Base-by-base conservation (phyloP, 2,329 filamentous ascomycete species). In the Fusarium mundagurra region DNA sequence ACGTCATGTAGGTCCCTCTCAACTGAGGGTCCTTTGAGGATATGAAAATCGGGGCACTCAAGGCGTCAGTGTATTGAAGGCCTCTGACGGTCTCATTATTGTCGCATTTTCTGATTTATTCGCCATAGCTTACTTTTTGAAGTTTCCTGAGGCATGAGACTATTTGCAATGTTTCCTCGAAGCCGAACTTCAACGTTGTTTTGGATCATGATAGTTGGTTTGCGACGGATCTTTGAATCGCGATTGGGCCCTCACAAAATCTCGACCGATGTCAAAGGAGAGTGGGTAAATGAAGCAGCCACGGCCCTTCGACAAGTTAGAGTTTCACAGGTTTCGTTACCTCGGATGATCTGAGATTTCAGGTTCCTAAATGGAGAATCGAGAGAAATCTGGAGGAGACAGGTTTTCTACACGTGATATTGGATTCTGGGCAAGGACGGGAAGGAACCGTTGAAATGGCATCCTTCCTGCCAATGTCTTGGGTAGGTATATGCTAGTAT, bases 1-100 rank as follows among this genome's bases (percentile, higher is more conserved):
- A 78, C 76, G 76, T 78, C 76, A 78, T 76, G 59, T 36, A 69
- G 24, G 43, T 41, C 12, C 22, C 38, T 43, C 18, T 20, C 20
- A 54, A 48, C 14, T 44, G 66, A 63, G 34, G 55, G 67, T 55
- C 47, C 34, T 64, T 64, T n/a, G 51, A 54, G 61, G 53, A 39
- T 69, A 65, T 71, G 58, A 76, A 69, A 77, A 76, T 44, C 41
- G 73, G 74, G 69, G 68, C 63, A 13, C 20, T 47, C 29, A 34
- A 64, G 57, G 34, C 47, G 17, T 55, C 27, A 58, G 24, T 47
- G 22, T 29, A 20, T n/a, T 41, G n/a, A 20, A 31, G 17, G 12
- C 38, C 11, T 33, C 39, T 27, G 27, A 53, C 9, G 20, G 27
- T 39, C 33, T 55, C n/a, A 18, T 24, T 33, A 7, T 45, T 45